phyloP scores from a whole-genome alignment of 306 rosid genomes.

The Fragaria ananassa region DNA sequence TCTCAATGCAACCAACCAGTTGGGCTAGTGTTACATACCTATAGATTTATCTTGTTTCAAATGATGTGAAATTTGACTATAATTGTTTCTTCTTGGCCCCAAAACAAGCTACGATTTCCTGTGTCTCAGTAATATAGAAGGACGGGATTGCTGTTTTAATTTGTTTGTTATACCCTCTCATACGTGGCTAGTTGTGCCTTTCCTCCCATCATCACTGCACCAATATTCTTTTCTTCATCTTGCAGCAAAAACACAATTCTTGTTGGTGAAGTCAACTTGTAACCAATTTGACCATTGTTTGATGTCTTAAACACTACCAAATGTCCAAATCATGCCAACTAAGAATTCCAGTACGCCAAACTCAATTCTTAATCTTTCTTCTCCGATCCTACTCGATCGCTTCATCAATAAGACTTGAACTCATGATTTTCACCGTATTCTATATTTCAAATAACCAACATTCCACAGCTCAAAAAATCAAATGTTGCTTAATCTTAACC shows the following conservation, averaged over 20 bases:
- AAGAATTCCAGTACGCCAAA: neutral
- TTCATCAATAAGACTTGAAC: neutral
- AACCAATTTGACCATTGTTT: neutral
- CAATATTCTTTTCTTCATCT: neutral
- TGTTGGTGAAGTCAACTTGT: neutral
- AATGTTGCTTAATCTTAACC: neutral
- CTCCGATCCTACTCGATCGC: accelerated
- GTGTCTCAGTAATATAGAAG: no score
- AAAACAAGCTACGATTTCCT: neutral
- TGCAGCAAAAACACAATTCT: neutral
- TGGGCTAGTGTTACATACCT: neutral
- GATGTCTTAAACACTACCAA: neutral
- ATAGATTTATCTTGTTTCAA: neutral
- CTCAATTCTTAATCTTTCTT: neutral
- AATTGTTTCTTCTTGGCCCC: neutral
- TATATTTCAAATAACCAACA: neutral
- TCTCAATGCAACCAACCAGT: neutral
- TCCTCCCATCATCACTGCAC: neutral
- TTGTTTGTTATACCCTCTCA: no score
- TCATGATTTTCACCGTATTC: no score
- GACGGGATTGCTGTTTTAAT: no score
- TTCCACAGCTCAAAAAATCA: no score
- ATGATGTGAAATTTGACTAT: neutral
- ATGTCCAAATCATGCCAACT: neutral
- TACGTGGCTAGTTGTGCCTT: no score